Percentiles rank a stretch among this genome's conserved stretches.
Evolutionary conservation across 768 basidiomycete species (phyloP).

Genomic region (Lentinula sp.): DNA sequence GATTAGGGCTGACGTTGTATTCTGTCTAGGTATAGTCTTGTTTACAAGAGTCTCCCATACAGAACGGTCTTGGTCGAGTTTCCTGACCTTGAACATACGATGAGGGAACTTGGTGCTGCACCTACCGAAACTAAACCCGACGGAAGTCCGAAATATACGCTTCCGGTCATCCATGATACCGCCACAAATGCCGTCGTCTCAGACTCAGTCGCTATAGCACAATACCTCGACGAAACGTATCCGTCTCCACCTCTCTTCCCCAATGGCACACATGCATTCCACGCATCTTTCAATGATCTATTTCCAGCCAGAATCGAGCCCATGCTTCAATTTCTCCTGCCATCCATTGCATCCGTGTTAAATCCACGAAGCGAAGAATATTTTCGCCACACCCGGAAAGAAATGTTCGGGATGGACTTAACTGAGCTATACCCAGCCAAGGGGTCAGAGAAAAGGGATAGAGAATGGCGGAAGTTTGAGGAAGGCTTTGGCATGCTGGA

Average conservation of each 20-base stretch:
- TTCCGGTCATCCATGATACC: constrained; percentile 34
- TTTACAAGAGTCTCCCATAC: constrained; percentile 16
- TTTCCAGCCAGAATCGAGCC: background rate
- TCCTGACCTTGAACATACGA: constrained; percentile 26
- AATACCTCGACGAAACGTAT: constrained; percentile 34
- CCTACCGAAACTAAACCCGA: constrained; percentile 20
- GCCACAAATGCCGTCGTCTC: constrained; percentile 21
- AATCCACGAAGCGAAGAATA: constrained; percentile 8
- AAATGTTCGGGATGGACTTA: constrained; percentile 4
- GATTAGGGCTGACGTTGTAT: too few relatives aligned
- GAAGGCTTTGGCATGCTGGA: constrained; percentile 5
- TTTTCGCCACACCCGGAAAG: constrained; percentile 7
- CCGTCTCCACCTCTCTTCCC: constrained; percentile 25
- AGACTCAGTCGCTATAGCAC: constrained; percentile 28
- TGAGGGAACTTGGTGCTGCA: constrained; percentile 20
- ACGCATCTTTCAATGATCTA: constrained; percentile 12
- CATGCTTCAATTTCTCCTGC: constrained; percentile 16
- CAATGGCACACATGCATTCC: constrained; percentile 22
- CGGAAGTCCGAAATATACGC: constrained; percentile 23
- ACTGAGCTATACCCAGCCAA: constrained; percentile 1
- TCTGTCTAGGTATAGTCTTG: constrained; percentile 8
- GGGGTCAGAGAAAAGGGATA: background rate
- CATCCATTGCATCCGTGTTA: constrained; percentile 1
- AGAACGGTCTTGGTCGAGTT: constrained; percentile 35
- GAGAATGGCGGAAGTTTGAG: constrained; percentile 7